Percentiles rank a stretch among this genome's conserved stretches.
These are phyloP conservation scores for Basipetospora chlamydospora DNA, from an alignment of 2,329 filamentous ascomycete species.

Conservation along the genomic window DNA sequence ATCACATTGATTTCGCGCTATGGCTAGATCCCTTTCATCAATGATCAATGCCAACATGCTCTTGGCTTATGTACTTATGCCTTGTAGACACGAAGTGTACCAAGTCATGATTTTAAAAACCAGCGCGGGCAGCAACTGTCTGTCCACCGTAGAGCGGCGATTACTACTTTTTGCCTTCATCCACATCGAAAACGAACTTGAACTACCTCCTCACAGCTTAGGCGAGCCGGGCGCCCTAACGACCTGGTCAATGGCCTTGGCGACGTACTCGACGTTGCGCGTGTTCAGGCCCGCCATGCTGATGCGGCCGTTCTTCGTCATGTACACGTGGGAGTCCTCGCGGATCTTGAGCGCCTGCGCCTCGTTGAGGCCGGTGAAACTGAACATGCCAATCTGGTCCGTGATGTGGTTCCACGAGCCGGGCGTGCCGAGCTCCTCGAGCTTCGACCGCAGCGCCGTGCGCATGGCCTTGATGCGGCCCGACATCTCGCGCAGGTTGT, in stretches of 20 bases:
- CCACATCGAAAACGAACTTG: too few relatives aligned
- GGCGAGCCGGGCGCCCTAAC: slow-evolving; percentile 31
- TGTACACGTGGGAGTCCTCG: slow-evolving; percentile 63
- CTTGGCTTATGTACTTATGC: too few relatives aligned
- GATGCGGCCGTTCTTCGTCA: slow-evolving; percentile 96
- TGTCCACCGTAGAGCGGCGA: too few relatives aligned
- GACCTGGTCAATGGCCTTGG: slow-evolving; percentile 73
- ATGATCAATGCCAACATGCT: too few relatives aligned
- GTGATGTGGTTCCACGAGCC: slow-evolving; percentile 96
- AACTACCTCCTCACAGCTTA: slow-evolving; percentile 3
- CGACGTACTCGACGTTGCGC: slow-evolving; percentile 84
- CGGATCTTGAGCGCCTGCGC: slow-evolving; percentile 58
- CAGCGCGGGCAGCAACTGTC: too few relatives aligned
- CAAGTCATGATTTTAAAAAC: too few relatives aligned
- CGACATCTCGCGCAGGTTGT: slow-evolving; percentile 83
- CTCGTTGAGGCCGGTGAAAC: slow-evolving; percentile 70
- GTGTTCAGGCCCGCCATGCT: slow-evolving; percentile 97
- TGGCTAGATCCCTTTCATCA: too few relatives aligned
- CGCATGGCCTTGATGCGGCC: slow-evolving; percentile 92
- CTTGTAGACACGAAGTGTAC: too few relatives aligned
- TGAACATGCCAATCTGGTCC: slow-evolving; percentile 99
- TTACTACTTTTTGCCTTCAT: too few relatives aligned
- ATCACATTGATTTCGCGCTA: too few relatives aligned
- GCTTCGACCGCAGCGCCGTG: slow-evolving; percentile 56
- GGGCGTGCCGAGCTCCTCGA: slow-evolving; percentile 75